A percentile compares a stretch with the other conserved stretches of the same genome.
These are phyloP conservation scores for Castanea mollissima DNA, from an alignment of 306 rosid genomes.

Conservation along the genomic window DNA sequence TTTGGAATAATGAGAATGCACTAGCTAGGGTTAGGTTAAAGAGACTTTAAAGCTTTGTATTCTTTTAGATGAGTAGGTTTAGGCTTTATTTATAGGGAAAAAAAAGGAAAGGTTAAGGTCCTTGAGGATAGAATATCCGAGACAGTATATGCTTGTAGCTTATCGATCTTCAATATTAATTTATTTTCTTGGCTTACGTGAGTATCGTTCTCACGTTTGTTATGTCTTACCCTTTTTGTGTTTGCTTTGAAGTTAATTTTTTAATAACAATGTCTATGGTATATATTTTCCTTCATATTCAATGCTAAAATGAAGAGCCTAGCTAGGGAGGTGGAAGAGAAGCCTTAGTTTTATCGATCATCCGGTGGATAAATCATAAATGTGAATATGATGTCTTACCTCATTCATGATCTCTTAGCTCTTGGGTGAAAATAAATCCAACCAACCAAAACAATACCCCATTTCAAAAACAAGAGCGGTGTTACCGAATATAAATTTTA, in stretches of 20 bases:
- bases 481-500: no score
- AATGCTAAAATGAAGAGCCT: no score
- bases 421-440: no score
- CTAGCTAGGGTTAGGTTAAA: neutral
- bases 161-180: neutral
- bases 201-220: neutral
- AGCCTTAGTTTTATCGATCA: no score
- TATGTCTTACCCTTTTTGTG: neutral
- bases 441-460: no score
- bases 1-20: neutral
- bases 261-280: neutral
- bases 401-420: neutral
- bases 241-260: neutral
- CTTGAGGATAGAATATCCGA: conserved; percentile 29
- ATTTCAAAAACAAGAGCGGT: no score
- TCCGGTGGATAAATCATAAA: neutral
- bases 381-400: neutral
- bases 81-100: conserved; percentile 30
- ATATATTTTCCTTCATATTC: neutral
- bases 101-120: conserved; percentile 1
- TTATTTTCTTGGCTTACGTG: neutral
- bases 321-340: no score
- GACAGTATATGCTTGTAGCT: conserved; percentile 9
- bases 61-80: neutral
- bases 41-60: no score